phyloP scores from a whole-genome alignment of 2,329 filamentous ascomycete genomes.

The Helminthosporium solani region DNA sequence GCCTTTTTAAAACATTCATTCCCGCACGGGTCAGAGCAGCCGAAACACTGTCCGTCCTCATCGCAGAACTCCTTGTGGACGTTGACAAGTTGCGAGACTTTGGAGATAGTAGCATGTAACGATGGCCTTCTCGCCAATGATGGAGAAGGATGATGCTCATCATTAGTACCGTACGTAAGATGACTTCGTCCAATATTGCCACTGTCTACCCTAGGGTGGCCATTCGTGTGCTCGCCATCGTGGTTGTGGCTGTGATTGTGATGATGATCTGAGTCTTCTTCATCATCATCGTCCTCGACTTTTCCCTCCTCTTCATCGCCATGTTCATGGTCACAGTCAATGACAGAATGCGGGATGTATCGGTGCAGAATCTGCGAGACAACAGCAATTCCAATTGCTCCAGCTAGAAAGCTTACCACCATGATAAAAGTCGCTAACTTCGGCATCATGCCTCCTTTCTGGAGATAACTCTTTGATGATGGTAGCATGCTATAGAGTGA shows the following conservation, averaged over 20 bases:
- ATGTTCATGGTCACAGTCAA: conserved; percentile 77
- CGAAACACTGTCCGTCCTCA: conserved; percentile 60
- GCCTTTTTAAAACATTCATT: conserved; percentile 60
- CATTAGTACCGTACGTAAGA: conserved; percentile 21
- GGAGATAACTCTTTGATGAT: conserved; percentile 76
- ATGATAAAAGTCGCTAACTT: conserved; percentile 67
- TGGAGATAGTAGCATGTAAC: conserved; percentile 42
- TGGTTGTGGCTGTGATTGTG: conserved; percentile 7
- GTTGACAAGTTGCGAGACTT: conserved; percentile 53
- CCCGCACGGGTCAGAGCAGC: conserved; percentile 62
- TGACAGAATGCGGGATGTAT: conserved; percentile 74
- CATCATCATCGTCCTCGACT: too few species aligned
- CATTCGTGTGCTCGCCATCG: background rate
- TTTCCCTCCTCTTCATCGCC: conserved; percentile 52
- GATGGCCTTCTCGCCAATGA: conserved; percentile 38
- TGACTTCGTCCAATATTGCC: conserved; percentile 9
- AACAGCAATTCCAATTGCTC: conserved; percentile 73
- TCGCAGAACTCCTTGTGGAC: conserved; percentile 55
- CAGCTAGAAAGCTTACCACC: conserved; percentile 68
- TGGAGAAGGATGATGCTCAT: conserved; percentile 10
- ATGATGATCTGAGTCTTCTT: conserved; percentile 17
- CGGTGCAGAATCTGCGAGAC: conserved; percentile 71
- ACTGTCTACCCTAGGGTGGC: background rate
- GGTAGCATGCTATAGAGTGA: conserved; percentile 92
- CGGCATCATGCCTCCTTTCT: conserved; percentile 65